Conservation (phyloP, 441 rosid genomes). For the Mallotus japonicus region DNA sequence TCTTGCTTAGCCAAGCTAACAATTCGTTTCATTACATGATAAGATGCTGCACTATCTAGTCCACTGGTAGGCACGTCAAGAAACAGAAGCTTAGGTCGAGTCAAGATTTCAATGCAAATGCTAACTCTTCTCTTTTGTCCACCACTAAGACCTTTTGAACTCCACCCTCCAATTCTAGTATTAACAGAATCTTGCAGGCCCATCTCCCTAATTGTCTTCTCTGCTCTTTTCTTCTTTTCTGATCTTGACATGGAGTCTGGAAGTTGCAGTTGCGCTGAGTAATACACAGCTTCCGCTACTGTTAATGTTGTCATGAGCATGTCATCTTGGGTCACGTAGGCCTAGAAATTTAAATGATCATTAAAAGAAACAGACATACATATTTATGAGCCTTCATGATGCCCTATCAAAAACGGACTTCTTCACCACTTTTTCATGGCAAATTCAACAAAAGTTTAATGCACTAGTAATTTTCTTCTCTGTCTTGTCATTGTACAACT, state of each 20-base stretch:
- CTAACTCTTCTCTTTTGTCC: conserved; percentile 54
- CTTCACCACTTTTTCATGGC: no score
- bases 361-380: no score
- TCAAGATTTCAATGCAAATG: conserved; percentile 58
- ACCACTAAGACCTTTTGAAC: conserved; percentile 47
- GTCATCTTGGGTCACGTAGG: conserved; percentile 66
- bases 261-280: conserved; percentile 54
- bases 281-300: conserved; percentile 45
- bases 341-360: conserved; percentile 27
- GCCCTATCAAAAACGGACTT: no score
- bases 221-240: conserved; percentile 51
- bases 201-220: conserved; percentile 50
- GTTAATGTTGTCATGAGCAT: conserved; percentile 32
- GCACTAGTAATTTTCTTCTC: no score
- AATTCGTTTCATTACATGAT: conserved; percentile 46
- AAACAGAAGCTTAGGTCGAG: conserved; percentile 45
- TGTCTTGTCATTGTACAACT: no score
- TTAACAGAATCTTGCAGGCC: conserved; percentile 45
- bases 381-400: no score
- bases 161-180: conserved; percentile 54
- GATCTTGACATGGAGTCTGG: conserved; percentile 39
- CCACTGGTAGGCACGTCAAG: conserved; percentile 64
- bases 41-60: conserved; percentile 59
- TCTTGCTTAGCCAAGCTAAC: conserved; percentile 35
- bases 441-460: no score